A percentile compares a stretch with the other conserved stretches of the same genome.
Conservation (phyloP, 495 filamentous ascomycete species). For the Penicillium egyptiacum region DNA sequence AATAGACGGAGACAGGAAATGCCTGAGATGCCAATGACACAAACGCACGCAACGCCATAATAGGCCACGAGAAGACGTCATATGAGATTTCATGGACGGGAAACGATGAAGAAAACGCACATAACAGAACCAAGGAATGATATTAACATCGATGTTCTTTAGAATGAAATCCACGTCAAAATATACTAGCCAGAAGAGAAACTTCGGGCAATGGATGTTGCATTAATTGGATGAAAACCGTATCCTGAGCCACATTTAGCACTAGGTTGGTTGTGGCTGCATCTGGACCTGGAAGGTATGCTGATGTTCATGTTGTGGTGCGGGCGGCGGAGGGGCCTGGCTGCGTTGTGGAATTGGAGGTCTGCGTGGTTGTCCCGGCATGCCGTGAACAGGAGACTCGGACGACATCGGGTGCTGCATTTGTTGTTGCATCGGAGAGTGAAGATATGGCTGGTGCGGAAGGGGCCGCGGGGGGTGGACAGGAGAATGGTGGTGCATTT, state of each 20-base stretch:
- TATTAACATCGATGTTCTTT: conserved; percentile 2
- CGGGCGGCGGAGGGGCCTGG: conserved; percentile 23
- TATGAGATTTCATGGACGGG: conserved; percentile 5
- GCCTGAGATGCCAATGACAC: conserved; percentile 8
- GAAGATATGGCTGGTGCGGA: conserved; percentile 24
- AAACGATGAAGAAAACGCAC: conserved; percentile 5
- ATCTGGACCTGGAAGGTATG: conserved; percentile 34
- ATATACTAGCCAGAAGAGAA: background rate
- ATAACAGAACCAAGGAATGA: background rate
- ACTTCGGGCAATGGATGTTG: background rate
- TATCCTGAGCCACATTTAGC: background rate
- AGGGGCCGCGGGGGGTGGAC: conserved; percentile 18
- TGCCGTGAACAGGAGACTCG: conserved; percentile 14
- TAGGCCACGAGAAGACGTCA: background rate
- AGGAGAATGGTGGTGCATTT: conserved; percentile 30
- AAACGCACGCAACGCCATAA: conserved; percentile 7
- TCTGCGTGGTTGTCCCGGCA: conserved; percentile 10
- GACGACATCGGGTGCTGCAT: conserved; percentile 22
- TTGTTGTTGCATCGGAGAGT: conserved; percentile 25
- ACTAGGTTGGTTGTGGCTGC: conserved; percentile 24
- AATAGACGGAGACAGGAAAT: conserved; percentile 7
- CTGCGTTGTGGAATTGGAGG: conserved; percentile 15
- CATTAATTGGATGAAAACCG: background rate
- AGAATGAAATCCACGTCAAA: background rate
- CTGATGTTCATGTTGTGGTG: conserved; percentile 32